Evolutionary conservation across 768 basidiomycete genomes (phyloP), one percentile per base, ranked within the genome.

Genomic region (Paxillus involutus): DNA sequence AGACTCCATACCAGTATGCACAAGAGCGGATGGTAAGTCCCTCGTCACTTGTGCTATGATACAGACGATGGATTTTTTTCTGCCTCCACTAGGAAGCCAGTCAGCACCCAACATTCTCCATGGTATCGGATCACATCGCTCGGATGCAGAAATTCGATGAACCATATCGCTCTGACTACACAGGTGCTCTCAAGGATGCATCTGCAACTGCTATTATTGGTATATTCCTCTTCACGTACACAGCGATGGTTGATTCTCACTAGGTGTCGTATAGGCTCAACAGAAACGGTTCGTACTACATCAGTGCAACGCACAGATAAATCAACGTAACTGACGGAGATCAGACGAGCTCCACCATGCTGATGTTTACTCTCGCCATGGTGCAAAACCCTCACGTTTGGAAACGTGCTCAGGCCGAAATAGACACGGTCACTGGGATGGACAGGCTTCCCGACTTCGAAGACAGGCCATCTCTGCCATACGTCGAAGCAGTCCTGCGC

Each of bases 1-100:
- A 63, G 26, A 47, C 11, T 30, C 67, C 71, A 3, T 69, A 63
- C 44, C 49, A 58, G 3, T 60, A 48, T 53, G 61, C 62, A 7
- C 63, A 69, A 56, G 35, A 52, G 44, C 51, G 61, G 10, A 43
- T 62, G 47, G 53, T 55, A 11, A 32, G 61, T 41, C 21, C 44
- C 1, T 8, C 39, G 11, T 10, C 1, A 32, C 36, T 13, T 19
- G 13, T 33, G 12, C 16, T 26, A n/a, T 12, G 39, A 30, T 33
- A n/a, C 29, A 19, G 1, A n/a, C 24, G 16, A 29, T 7, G 29
- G 9, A 44, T 37, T 21, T 2, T 36, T 39, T 21, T 1, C 37
- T 37, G 6, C 17, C 7, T 24, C 5, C 14, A 58, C 59, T 47
- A 52, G 48, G 57, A 52, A 48, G 57, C 52, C 21, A 47, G 52